Evolutionary conservation across 768 basidiomycete species (phyloP), one percentile per base, ranked within the genome.

Genomic region (Porpolomopsis calyptriformis): DNA sequence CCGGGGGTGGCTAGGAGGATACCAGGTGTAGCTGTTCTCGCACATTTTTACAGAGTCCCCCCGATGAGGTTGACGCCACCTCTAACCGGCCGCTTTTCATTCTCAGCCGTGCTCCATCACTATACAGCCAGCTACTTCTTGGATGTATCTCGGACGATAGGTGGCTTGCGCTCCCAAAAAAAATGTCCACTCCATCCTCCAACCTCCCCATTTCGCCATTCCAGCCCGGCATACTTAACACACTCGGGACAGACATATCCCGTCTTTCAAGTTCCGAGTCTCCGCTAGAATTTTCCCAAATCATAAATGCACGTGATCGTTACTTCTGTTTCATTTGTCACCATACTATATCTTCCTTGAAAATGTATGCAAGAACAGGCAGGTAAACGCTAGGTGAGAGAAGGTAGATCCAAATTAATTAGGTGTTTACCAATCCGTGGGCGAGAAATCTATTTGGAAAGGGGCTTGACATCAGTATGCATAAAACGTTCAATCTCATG

Each of bases 1-100:
- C 61, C 66, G 62, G 57, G 64, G 69, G 74, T 76, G 74, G 74
- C 73, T 73, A 70, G 70, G 67, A 71, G 72, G 71, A 67, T 72
- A 68, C 66, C 66, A 69, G 68, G 60, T 65, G 63, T 61, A 61
- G 57, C 57, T 43, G 50, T 45, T 46, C 49, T 52, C 40, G 45
- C 35, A 45, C 43, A 48, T 45, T 51, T 49, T 49, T 46, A 37
- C 50, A 40, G 48, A 41, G 49, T 52, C 45, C 46, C n/a, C 40
- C 46, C 40, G 37, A 40, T 16, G 26, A 40, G 46, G 37, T 47
- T 20, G 31, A 20, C 40, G 46, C 46, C 46, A 47, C 46, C 16
- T 26, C 24, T 23, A 38, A 25, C 36, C 46, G 23, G 20, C 33
- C 38, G 40, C 41, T 47, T 43, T 37, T 42, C 33, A 45, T 43